Base-by-base conservation (phyloP, 1,139 yeast genomes). In the Suhomyces panamericanus region DNA sequence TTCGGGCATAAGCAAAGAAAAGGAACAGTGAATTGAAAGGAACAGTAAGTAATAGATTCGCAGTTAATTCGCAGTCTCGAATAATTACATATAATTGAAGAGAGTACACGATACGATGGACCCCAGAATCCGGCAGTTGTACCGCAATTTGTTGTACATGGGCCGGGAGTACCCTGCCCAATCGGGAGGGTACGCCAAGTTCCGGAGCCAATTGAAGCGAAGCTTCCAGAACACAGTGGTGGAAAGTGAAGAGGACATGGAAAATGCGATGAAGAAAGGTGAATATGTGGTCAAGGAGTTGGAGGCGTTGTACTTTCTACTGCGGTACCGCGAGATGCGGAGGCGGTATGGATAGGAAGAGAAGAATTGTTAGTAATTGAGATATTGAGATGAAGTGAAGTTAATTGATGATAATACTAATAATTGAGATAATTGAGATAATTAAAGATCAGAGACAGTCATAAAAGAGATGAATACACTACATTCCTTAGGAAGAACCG, bases 111-210 rank as follows among this genome's bases (percentile, higher is more conserved):
- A 5, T 20, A 20, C 27, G 13, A 70, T 71, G 75, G 62, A 69
- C 45, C 66, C 67, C 3, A 43, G 60, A 35, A 63, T 70, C 12
- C 54, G 73, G 32, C 56, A 53, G 26, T 54, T 70, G 30, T 70
- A 63, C 54, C 63, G 64, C 44, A 56, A 53, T 34, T 55, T 70
- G 28, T 54, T 69, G 11, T 70, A 58, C 49, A 67, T 70, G 64
- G 75, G 71, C 7, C 58, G 54, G 46, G 74, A 69, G 32, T 69
- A 69, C 49, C 75, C 75, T 5, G 49, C 32, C 6, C 57, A 57
- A 37, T 59, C 63, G 47, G 72, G 66, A 10, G 76, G 72, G 2
- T 60, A 56, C 36, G 27, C 17, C 16, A 59, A 60, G 50, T 58
- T 70, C 45, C 49, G 57, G 29, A 28, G 37, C 13, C 44, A 46